Evolutionary conservation across 179 eudicot genomes (phyloP), one percentile per base, ranked within the genome.

Genomic region (Actinidia chinensis): DNA sequence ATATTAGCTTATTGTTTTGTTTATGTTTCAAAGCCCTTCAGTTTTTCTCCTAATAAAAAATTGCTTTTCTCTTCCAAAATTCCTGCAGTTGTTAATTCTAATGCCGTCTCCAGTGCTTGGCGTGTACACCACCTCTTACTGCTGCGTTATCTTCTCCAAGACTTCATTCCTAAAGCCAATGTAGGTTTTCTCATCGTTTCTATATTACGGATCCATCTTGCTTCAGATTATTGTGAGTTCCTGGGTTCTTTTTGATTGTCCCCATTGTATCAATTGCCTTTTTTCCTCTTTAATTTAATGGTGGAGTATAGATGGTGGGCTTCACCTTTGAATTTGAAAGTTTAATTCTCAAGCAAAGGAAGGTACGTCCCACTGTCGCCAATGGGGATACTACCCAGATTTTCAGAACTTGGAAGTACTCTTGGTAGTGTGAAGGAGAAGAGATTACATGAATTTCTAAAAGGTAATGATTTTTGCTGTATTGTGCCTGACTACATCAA

Each of bases 371-470:
- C 93, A 71, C 71, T 87, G 36, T 90, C 95, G 77, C 93, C 97
- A 22, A 84, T 79, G 23, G 68, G 86, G 33, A 90, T 94, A 79
- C 71, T 94, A 36, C 92, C 97, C 54, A 89, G 90, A 33, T 80
- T 94, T 79, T 84, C 87, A 72, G 86, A 81, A 68, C 88, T 85
- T 11, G 94, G 97, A 61, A 83, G 97, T 78, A 87, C 82, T 81
- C 93, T 93, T 80, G 80, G 90, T 55, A 79, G 82, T 84, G 97
- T 97, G 40, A 85, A 87, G 79, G 87, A 94, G 83, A 97, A 94
- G 88, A 97, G 92, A 75, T 97, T 97, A 2, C 98, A 94, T 78
- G 98, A 94, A 82, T 94, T 94, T 83, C 79, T 94, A 67, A 87
- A 97, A 97, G 89, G 77, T 79, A 79, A 0, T 68, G 50, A 43